Conservation (phyloP, 495 filamentous ascomycete genomes). For the Aspergillus carlsbadensis region DNA sequence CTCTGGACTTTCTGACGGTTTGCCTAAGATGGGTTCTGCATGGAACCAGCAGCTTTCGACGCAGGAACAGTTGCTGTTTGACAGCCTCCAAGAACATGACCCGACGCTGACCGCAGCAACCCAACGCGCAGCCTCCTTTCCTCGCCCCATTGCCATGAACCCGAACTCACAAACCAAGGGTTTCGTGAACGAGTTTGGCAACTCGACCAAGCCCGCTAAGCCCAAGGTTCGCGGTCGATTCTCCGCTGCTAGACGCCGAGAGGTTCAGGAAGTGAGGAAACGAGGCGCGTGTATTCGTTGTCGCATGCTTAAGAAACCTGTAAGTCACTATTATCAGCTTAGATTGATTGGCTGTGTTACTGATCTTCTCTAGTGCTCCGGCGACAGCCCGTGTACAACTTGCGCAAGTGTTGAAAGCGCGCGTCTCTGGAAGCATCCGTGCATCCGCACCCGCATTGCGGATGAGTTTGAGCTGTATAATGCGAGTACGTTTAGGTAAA, state of each 20-base stretch:
- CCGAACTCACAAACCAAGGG: slow-evolving; percentile 52
- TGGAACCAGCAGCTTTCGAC: slow-evolving; percentile 45
- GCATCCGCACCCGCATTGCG: slow-evolving; percentile 71
- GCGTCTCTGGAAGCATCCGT: slow-evolving; percentile 76
- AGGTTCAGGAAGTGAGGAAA: slow-evolving; percentile 79
- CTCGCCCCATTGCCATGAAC: slow-evolving; percentile 57
- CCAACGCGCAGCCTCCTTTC: slow-evolving; percentile 47
- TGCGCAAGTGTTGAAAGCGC: slow-evolving; percentile 76
- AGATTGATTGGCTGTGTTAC: background rate
- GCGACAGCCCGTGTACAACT: slow-evolving; percentile 76
- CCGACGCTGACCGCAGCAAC: slow-evolving; percentile 46
- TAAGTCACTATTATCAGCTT: slow-evolving; percentile 24
- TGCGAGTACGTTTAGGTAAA: slow-evolving; percentile 43
- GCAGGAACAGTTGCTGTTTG: slow-evolving; percentile 47
- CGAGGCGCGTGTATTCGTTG: slow-evolving; percentile 83
- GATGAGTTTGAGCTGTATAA: slow-evolving; percentile 73
- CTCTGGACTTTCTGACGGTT: slow-evolving; percentile 31
- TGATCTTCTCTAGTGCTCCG: slow-evolving; percentile 57
- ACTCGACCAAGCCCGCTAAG: slow-evolving; percentile 49
- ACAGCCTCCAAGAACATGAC: slow-evolving; percentile 47
- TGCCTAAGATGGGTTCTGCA: slow-evolving; percentile 31
- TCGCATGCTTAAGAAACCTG: slow-evolving; percentile 80
- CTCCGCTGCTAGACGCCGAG: slow-evolving; percentile 62
- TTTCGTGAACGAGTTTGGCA: slow-evolving; percentile 57
- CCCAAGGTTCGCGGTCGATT: slow-evolving; percentile 69